phyloP scores from a whole-genome alignment of 441 rosid genomes.

The Capsella rubella region DNA sequence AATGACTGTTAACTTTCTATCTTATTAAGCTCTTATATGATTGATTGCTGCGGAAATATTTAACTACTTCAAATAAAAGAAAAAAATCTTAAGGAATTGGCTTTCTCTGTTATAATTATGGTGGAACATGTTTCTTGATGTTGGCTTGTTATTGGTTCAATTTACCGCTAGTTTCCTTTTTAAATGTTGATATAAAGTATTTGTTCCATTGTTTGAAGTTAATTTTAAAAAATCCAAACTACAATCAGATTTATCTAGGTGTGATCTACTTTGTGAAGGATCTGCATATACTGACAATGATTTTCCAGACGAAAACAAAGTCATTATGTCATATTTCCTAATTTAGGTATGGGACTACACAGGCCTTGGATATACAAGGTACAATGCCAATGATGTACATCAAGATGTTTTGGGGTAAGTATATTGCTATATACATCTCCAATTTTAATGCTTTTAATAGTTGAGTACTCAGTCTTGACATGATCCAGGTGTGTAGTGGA shows the following conservation, averaged over 20 bases:
- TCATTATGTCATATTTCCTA: background rate
- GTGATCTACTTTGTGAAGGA: background rate
- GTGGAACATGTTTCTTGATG: background rate
- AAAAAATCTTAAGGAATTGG: background rate
- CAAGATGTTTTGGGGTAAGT: constrained; percentile 84
- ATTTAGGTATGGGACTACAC: constrained; percentile 96
- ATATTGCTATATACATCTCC: constrained; percentile 15
- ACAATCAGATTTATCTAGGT: constrained; percentile 4
- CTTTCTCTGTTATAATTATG: constrained; percentile 12
- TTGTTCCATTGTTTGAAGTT: background rate
- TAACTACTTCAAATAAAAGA: background rate
- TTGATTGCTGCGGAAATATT: background rate
- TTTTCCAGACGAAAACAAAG: constrained; percentile 20
- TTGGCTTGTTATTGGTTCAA: too few relatives aligned
- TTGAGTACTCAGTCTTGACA: constrained; percentile 41
- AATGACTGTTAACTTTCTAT: constrained; percentile 3
- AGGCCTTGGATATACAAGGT: constrained; percentile 86
- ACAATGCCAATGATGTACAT: constrained; percentile 77
- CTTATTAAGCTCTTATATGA: too few relatives aligned
- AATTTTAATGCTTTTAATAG: constrained; percentile 15
- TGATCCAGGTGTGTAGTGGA: constrained; percentile 90
- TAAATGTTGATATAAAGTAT: background rate
- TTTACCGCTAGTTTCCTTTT: background rate
- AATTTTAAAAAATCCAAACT: constrained; percentile 1
- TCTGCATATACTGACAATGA: constrained; percentile 3